Evolutionary conservation across 495 filamentous ascomycete species (phyloP).

Genomic region (Penicillium verhagenii): DNA sequence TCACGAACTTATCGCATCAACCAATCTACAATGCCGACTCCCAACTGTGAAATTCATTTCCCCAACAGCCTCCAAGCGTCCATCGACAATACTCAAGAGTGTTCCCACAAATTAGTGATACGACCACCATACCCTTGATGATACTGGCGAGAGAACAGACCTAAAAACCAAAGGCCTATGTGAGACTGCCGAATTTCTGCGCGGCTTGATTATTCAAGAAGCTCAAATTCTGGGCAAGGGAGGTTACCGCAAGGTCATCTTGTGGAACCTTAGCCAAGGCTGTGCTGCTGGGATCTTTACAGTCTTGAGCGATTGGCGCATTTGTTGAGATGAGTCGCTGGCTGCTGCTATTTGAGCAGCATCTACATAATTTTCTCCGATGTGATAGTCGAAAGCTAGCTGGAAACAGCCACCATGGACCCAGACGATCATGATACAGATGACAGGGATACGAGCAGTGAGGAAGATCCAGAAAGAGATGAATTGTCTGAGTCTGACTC

Average conservation of each 20-base stretch:
- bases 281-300: constrained; percentile 49
- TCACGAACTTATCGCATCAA: constrained; percentile 34
- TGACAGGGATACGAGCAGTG: no score
- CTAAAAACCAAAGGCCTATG: constrained; percentile 44
- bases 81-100: constrained; percentile 37
- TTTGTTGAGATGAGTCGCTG: constrained; percentile 58
- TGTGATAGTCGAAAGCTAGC: no score
- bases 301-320: constrained; percentile 43
- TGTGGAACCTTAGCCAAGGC: constrained; percentile 57
- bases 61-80: constrained; percentile 48
- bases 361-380: constrained; percentile 25
- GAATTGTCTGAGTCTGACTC: no score
- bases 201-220: constrained; percentile 39
- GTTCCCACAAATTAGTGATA: constrained; percentile 53
- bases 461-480: no score
- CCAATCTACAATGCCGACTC: constrained; percentile 27
- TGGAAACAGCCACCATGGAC: no score
- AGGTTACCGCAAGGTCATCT: constrained; percentile 38
- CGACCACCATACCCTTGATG: constrained; percentile 45
- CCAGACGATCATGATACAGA: no score
- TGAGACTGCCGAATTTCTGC: constrained; percentile 39
- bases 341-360: constrained; percentile 49
- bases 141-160: constrained; percentile 28
- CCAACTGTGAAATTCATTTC: constrained; percentile 47
- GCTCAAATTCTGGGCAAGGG: constrained; percentile 29